Percentiles rank a stretch among this genome's conserved stretches.
phyloP scores from a whole-genome alignment of 73 alveolate genomes.

The Paramecium sexaurelia region DNA sequence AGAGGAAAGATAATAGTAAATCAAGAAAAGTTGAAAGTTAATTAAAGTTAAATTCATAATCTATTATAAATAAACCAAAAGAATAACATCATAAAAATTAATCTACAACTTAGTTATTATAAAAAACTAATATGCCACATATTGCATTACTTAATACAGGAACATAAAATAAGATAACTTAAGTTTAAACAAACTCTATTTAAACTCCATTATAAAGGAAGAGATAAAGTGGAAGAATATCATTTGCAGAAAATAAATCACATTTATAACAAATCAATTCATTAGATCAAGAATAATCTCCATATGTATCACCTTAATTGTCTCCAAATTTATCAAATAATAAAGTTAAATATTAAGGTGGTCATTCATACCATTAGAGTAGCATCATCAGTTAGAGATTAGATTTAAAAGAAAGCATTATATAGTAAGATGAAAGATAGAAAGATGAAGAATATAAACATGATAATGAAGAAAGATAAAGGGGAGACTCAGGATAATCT shows the following conservation, averaged over 20 bases:
- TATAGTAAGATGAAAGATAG: not conserved
- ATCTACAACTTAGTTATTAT: not conserved
- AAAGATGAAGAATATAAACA: not conserved
- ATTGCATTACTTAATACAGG: constrained; percentile 30
- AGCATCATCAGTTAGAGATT: constrained; percentile 44
- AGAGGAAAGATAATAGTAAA: not conserved
- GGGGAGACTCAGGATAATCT: constrained; percentile 24
- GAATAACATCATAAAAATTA: not conserved
- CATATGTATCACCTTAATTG: not conserved
- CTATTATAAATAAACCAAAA: not conserved
- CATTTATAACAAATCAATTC: not conserved
- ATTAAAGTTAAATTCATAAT: not conserved
- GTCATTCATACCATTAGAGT: constrained; percentile 38
- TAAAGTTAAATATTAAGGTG: not conserved
- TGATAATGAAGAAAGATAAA: not conserved
- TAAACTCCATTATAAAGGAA: not conserved
- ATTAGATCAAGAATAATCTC: not conserved
- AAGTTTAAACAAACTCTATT: not conserved
- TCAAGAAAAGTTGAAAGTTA: not conserved
- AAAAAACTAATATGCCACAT: not conserved
- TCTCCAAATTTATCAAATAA: constrained; percentile 22
- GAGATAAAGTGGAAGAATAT: not conserved
- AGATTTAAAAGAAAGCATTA: constrained; percentile 39
- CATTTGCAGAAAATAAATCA: not conserved
- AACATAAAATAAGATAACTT: not conserved